phyloP scores from a whole-genome alignment of 768 basidiomycete genomes.

The Lactarius psammicola region DNA sequence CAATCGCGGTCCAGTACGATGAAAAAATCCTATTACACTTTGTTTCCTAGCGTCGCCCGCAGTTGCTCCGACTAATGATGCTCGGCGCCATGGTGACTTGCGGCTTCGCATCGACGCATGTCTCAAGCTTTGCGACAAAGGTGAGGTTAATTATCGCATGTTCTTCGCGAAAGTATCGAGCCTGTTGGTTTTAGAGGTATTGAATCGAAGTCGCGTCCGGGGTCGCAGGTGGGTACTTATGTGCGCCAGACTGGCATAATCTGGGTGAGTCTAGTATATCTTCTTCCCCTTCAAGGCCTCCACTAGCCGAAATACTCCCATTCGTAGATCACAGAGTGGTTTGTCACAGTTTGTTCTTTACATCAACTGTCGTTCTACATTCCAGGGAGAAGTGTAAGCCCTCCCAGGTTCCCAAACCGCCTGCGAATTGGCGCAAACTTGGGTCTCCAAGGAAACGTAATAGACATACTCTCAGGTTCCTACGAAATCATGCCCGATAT shows the following conservation, averaged over 20 bases:
- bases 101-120: conserved; percentile 24
- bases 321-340: conserved; percentile 30
- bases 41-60: conserved; percentile 29
- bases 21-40: conserved; percentile 26
- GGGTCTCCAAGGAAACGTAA: too few species aligned
- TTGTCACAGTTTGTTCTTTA: conserved; percentile 13
- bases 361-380: neutral
- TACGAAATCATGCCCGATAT: too few species aligned
- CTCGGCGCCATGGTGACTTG: conserved; percentile 27
- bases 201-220: conserved; percentile 31
- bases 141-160: conserved; percentile 3
- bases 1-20: conserved; percentile 11
- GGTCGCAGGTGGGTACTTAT: conserved; percentile 26
- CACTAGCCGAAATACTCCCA: conserved; percentile 8
- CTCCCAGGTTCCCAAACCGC: too few species aligned
- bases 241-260: conserved; percentile 14
- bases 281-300: conserved; percentile 24
- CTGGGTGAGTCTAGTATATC: too few species aligned
- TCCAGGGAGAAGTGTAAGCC: too few species aligned
- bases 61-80: conserved; percentile 27
- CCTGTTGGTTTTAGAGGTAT: conserved; percentile 19
- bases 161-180: neutral
- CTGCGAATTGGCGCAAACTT: too few species aligned
- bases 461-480: too few species aligned
- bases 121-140: conserved; percentile 30